Evolutionary conservation across 129 eudicot species (phyloP).

Genomic region (Smallanthus sonchifolius): DNA sequence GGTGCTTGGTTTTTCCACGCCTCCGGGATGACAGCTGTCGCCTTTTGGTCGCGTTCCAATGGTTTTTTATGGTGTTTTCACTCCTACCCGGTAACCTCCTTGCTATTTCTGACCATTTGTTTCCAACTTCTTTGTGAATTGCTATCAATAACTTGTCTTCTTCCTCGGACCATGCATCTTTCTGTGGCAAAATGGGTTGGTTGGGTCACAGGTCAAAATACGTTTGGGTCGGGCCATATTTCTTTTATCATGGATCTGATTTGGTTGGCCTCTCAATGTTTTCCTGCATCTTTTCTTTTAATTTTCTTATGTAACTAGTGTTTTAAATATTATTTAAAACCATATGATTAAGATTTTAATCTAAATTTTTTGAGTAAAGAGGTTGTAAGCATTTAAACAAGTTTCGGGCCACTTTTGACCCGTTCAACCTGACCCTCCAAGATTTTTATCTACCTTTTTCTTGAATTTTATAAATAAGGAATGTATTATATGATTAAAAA

Average conservation of each 20-base stretch:
- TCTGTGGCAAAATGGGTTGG: slow-evolving; percentile 27
- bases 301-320: not conserved
- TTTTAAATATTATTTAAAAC: not conserved
- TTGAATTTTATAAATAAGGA: not conserved
- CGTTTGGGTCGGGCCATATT: not conserved
- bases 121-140: slow-evolving; percentile 51
- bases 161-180: slow-evolving; percentile 62
- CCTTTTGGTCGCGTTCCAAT: slow-evolving; percentile 48
- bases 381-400: not conserved
- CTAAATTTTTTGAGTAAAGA: not conserved
- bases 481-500: not conserved
- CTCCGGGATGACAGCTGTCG: slow-evolving; percentile 28
- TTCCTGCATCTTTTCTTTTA: not conserved
- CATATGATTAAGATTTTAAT: not conserved
- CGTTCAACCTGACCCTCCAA: not conserved
- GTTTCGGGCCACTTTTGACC: not conserved
- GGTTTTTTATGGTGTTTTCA: slow-evolving; percentile 61
- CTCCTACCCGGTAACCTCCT: slow-evolving; percentile 56
- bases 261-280: not conserved
- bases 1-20: slow-evolving; percentile 18
- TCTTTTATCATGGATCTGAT: not conserved
- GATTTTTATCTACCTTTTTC: not conserved
- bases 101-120: slow-evolving; percentile 67
- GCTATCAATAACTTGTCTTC: slow-evolving; percentile 50
- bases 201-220: not conserved